Base-by-base conservation (phyloP, 169 alveolate genomes). In the Perkinsus chesapeaki region DNA sequence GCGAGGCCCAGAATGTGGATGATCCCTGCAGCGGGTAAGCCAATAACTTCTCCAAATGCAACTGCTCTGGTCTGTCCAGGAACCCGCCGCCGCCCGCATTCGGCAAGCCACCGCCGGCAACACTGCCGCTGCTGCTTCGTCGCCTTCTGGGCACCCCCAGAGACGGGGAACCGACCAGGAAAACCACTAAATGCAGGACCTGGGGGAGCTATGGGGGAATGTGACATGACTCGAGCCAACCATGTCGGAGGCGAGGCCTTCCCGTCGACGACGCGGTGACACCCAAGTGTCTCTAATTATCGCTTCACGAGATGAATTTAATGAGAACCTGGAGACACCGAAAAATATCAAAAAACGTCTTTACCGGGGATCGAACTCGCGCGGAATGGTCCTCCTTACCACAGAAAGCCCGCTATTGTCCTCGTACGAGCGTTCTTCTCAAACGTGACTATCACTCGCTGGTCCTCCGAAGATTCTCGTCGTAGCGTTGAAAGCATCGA, bases 251-350 rank as follows among this genome's bases (percentile, higher is more conserved):
- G 82, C 82, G 3, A 60, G 36, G 7, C 82, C 82, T 60, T 60
- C 37, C 0, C 82, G 82, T 16, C 82, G 3, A 20, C 31, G 12
- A 1, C 82, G 82, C 12, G 82, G 82, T 9, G 82, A 60, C 31
- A 60, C 82, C 82, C 82, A 60, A 60, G 82, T 60, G 82, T 60
- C 82, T 60, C 82, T 60, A 60, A 60, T 60, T 60, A 60, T 60
- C 12, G 82, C 82, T 23, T 60, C 82, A 20, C 36, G 12, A 16
- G 82, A 60, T 27, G 82, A 60, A 34, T 60, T 60, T 34, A 60
- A 16, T 0, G 82, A 60, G 82, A 60, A 60, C 82, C 82, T 60
- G 27, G 16, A 43, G 5, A 16, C 5, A 43, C 60, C 5, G 60
- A 5, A 43, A 43, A 9, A 43, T 43, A 43, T 16, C 5, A 16